Base-by-base conservation (phyloP, 1,139 yeast species). In the Yamadazyma songkhlaensis region DNA sequence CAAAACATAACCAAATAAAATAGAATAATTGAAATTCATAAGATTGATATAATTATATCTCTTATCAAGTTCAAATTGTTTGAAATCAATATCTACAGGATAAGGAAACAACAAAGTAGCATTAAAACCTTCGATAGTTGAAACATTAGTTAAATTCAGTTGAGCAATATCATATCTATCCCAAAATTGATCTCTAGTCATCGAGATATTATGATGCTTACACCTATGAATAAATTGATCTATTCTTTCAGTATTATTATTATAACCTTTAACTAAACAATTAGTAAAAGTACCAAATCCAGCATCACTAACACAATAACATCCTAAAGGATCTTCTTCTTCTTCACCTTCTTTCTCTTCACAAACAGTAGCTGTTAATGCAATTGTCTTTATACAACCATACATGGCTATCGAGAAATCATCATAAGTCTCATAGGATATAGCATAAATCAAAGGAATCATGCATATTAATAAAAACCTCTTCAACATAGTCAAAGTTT, bases 1-100 rank as follows among this genome's bases (percentile, higher is more conserved):
- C 13, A 68, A 40, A 2, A 69, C 79, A 29, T 68, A 59, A 10
- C 84, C 83, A 46, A 72, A 66, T 44, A 56, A 73, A 37, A 72
- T 59, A 5, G 79, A 63, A 23, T 22, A 53, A 25, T 46, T 48
- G 3, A 8, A 20, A 25, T 45, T 48, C 40, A 32, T 38, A 2
- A 15, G 13, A 9, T 40, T 29, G 4, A 40, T 35, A 9, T 27
- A 17, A 15, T 8, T 26, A 15, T 32, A 42, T 6, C 32, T 23
- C 22, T 30, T 37, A 28, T 33, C 37, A 9, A 35, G 21, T 4
- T 31, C 11, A 23, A 44, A 46, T 10, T 27, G 31, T 8, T 32
- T 29, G 7, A 36, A 35, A 21, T 50, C 46, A 13, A 49, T 23
- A 13, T 12, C 10, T 4, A 49, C 40, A 2, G 54, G 53, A 25